These are phyloP conservation scores for Fomitopsis pinicola DNA, from an alignment of 1,284 basidiomycete species.

Conservation along the genomic window DNA sequence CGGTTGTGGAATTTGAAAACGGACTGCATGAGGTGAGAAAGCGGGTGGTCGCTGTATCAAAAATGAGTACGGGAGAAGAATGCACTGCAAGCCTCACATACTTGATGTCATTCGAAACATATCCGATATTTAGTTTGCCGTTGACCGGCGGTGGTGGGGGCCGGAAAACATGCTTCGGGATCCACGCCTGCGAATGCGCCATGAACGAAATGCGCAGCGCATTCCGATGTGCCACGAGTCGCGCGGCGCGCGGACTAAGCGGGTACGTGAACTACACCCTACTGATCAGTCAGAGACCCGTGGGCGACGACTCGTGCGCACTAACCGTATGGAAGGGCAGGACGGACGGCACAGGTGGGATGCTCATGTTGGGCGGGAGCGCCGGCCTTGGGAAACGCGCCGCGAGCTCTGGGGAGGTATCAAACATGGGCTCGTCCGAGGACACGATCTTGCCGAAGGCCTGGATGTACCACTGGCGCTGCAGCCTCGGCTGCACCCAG, in stretches of 20 bases:
- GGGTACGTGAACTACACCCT: slow-evolving; percentile 48
- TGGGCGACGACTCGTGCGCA: neutral
- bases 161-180: slow-evolving; percentile 43
- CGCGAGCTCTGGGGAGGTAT: slow-evolving; percentile 2
- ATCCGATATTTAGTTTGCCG: slow-evolving; percentile 51
- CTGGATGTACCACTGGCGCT: slow-evolving; percentile 49
- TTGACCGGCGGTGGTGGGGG: slow-evolving; percentile 45
- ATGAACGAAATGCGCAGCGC: slow-evolving; percentile 51
- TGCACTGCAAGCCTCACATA: slow-evolving; percentile 18
- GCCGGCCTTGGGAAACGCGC: slow-evolving; percentile 20
- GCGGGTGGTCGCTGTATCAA: slow-evolving; percentile 47
- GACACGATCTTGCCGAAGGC: slow-evolving; percentile 30
- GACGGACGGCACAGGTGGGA: slow-evolving; percentile 46
- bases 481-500: slow-evolving; percentile 43
- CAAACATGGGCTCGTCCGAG: slow-evolving; percentile 11
- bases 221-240: slow-evolving; percentile 55
- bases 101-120: slow-evolving; percentile 58
- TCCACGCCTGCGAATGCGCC: slow-evolving; percentile 45
- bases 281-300: neutral
- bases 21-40: slow-evolving; percentile 61
- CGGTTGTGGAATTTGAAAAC: slow-evolving; percentile 52
- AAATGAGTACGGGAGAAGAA: slow-evolving; percentile 1
- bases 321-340: slow-evolving; percentile 56
- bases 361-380: slow-evolving; percentile 33
- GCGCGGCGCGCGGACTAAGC: slow-evolving; percentile 42